These are phyloP conservation scores for Stachybotrys elegans DNA, from an alignment of 2,329 filamentous ascomycete species.

Conservation along the genomic window DNA sequence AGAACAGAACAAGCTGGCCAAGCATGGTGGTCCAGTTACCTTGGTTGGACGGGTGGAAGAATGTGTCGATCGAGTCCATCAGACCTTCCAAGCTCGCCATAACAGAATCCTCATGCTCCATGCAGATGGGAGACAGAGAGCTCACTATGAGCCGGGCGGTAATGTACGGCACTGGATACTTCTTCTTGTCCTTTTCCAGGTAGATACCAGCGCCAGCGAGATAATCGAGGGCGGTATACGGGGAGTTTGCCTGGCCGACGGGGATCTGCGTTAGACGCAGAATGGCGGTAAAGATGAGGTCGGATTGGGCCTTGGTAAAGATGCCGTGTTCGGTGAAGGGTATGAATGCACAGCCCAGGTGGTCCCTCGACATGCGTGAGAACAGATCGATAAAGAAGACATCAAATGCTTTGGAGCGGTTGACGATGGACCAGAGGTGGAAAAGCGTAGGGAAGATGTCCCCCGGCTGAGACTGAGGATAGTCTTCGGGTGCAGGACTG, in stretches of 20 bases:
- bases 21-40: conserved; percentile 87
- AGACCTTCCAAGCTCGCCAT: conserved; percentile 83
- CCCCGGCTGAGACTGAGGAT: conserved; percentile 74
- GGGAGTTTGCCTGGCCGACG: conserved; percentile 90
- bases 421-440: conserved; percentile 92
- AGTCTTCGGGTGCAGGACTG: conserved; percentile 65
- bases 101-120: conserved; percentile 73
- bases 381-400: conserved; percentile 84
- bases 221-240: conserved; percentile 82
- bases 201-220: conserved; percentile 78
- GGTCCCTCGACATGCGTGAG: conserved; percentile 81
- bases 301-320: conserved; percentile 87
- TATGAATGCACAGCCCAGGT: conserved; percentile 67
- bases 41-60: conserved; percentile 97
- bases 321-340: conserved; percentile 83
- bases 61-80: conserved; percentile 93
- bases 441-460: conserved; percentile 92
- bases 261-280: conserved; percentile 89
- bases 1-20: conserved; percentile 84
- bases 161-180: conserved; percentile 86
- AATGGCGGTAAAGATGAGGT: conserved; percentile 87
- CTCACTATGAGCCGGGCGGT: conserved; percentile 91
- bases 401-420: conserved; percentile 82
- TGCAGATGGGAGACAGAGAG: conserved; percentile 80
- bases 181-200: conserved; percentile 87